These are phyloP conservation scores for Aspergillus calidoustus DNA, from an alignment of 2,329 filamentous ascomycete genomes.

Conservation along the genomic window DNA sequence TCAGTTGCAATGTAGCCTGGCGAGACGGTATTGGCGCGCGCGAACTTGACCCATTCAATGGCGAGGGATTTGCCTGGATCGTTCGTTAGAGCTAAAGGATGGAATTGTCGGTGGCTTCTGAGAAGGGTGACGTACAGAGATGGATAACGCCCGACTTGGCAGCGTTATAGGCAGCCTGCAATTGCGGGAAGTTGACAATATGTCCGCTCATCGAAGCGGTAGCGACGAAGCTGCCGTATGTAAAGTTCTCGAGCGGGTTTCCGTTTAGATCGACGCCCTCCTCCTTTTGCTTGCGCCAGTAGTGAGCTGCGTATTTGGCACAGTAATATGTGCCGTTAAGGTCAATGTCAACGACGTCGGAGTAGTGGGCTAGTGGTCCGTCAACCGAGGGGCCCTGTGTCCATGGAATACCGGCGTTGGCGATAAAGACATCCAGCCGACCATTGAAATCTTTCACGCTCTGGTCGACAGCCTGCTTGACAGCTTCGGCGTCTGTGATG, in stretches of 20 bases:
- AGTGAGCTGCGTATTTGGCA: slow-evolving; percentile 69
- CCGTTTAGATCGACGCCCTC: slow-evolving; percentile 68
- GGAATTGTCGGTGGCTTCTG: slow-evolving; percentile 43
- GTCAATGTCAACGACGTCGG: slow-evolving; percentile 71
- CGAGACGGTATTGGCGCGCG: slow-evolving; percentile 72
- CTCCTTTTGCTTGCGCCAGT: slow-evolving; percentile 72
- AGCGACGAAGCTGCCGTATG: slow-evolving; percentile 72
- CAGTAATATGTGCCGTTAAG: slow-evolving; percentile 80
- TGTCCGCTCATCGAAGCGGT: slow-evolving; percentile 80
- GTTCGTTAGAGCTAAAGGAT: neutral
- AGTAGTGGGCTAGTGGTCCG: slow-evolving; percentile 66
- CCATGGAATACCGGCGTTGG: slow-evolving; percentile 79
- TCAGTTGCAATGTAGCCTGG: slow-evolving; percentile 79
- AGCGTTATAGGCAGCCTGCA: slow-evolving; percentile 75
- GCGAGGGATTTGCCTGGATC: slow-evolving; percentile 67
- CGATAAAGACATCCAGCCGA: slow-evolving; percentile 76
- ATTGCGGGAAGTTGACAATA: slow-evolving; percentile 76
- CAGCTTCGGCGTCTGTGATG: slow-evolving; percentile 47
- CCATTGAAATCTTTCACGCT: slow-evolving; percentile 69
- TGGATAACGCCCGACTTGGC: slow-evolving; percentile 67
- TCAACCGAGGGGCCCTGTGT: slow-evolving; percentile 70
- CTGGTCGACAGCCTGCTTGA: slow-evolving; percentile 47
- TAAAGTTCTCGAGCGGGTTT: slow-evolving; percentile 63
- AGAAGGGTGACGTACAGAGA: slow-evolving; percentile 42
- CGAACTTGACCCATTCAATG: slow-evolving; percentile 77